Evolutionary conservation across 139 green algal genomes (phyloP).

Genomic region (Coelastrella sp.): DNA sequence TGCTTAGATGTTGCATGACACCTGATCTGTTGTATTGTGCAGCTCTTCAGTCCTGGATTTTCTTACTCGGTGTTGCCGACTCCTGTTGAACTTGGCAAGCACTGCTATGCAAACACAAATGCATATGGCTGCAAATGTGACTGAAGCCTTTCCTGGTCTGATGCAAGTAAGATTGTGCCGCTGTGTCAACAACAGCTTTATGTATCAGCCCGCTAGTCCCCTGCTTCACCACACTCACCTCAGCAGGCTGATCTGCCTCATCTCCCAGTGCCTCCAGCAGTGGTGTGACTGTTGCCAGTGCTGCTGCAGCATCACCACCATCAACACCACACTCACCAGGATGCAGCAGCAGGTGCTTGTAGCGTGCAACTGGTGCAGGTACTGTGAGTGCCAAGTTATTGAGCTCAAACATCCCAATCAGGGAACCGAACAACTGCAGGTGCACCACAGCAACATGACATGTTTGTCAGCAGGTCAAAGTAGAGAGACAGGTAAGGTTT

Average conservation of each 20-base stretch:
- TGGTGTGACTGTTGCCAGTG: constrained; percentile 50
- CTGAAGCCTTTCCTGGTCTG: too few species aligned
- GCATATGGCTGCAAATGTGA: too few species aligned
- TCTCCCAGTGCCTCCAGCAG: constrained; percentile 82
- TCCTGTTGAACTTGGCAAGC: too few species aligned
- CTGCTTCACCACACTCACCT: constrained; percentile 53
- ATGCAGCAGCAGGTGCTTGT: constrained; percentile 64
- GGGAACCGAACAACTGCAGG: constrained; percentile 79
- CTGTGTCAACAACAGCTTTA: neutral
- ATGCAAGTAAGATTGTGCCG: neutral
- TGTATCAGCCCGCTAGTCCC: neutral
- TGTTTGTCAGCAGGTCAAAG: neutral
- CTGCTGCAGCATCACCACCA: constrained; percentile 48
- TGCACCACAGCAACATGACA: neutral
- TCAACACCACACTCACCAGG: neutral
- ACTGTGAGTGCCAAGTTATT: constrained; percentile 92
- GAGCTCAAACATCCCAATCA: constrained; percentile 97
- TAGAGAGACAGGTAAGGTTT: neutral
- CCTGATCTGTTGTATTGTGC: too few species aligned
- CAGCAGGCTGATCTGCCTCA: constrained; percentile 65
- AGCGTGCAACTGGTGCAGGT: constrained; percentile 75
- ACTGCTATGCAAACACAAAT: too few species aligned
- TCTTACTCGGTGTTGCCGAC: too few species aligned
- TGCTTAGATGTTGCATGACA: neutral
- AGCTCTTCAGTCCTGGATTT: too few species aligned